These are phyloP conservation scores for Phialophora chinensis DNA, from an alignment of 2,329 filamentous ascomycete species.

Conservation along the genomic window DNA sequence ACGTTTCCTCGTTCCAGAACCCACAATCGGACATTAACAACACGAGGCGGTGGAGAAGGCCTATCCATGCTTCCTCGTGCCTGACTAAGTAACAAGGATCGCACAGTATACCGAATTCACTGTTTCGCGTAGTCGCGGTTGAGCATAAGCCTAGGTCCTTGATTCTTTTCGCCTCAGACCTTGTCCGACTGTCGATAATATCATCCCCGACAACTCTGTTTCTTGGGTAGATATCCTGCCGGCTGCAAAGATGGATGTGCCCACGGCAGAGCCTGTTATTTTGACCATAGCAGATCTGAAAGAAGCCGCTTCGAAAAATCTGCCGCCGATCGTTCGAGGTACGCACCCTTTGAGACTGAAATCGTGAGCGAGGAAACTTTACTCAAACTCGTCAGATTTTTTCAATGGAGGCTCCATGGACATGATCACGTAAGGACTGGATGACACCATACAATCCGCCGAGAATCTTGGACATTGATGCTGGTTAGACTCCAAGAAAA, in stretches of 20 bases:
- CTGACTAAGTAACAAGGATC: too few species aligned
- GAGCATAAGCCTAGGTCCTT: too few species aligned
- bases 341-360: background rate
- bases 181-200: too few species aligned
- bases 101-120: too few species aligned
- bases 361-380: background rate
- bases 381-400: background rate
- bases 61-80: too few species aligned
- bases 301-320: conserved; percentile 46
- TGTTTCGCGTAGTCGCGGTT: too few species aligned
- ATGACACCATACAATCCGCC: too few species aligned
- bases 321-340: conserved; percentile 51
- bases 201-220: too few species aligned
- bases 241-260: background rate
- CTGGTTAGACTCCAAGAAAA: conserved; percentile 46
- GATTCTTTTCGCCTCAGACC: too few species aligned
- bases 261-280: conserved; percentile 8
- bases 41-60: too few species aligned
- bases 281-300: conserved; percentile 48
- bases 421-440: background rate
- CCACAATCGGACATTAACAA: too few species aligned
- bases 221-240: background rate
- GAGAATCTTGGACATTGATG: background rate
- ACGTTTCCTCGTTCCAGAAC: too few species aligned
- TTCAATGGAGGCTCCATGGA: conserved; percentile 5